Conservation (phyloP, 345 rosid genomes). For the Cardiospermum halicacabum region DNA sequence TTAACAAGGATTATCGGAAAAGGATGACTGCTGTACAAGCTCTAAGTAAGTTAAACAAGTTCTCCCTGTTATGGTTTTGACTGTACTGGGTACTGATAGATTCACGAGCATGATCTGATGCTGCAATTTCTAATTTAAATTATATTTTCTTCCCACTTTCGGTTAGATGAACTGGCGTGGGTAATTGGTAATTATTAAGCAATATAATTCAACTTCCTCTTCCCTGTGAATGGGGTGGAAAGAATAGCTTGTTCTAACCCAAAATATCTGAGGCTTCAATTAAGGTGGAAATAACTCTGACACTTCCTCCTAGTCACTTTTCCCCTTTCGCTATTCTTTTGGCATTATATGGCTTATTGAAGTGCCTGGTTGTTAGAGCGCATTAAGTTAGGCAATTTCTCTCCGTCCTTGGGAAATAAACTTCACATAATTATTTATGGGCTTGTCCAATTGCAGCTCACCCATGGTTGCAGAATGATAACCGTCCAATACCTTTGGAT, state of each 20-base stretch:
- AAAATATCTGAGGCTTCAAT: neutral
- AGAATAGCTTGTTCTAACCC: neutral
- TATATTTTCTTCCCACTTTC: neutral
- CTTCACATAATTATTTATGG: neutral
- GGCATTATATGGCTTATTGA: neutral
- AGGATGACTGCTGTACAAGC: constrained; percentile 89
- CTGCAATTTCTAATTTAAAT: neutral
- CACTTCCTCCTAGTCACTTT: neutral
- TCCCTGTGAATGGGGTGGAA: neutral
- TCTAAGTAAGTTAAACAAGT: constrained; percentile 49
- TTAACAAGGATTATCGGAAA: constrained; percentile 79
- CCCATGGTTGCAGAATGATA: constrained; percentile 66
- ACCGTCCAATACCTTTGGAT: constrained; percentile 51
- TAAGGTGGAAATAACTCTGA: neutral
- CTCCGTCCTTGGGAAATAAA: neutral
- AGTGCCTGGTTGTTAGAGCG: neutral
- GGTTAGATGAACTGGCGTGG: neutral
- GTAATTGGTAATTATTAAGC: neutral
- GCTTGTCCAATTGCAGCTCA: constrained; percentile 45
- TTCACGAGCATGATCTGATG: neutral
- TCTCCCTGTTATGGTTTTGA: constrained; percentile 1
- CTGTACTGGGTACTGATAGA: neutral
- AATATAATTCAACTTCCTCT: neutral
- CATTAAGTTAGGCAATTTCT: neutral
- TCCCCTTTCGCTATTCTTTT: neutral